A percentile compares a stretch with the other conserved stretches of the same genome.
phyloP scores from a whole-genome alignment of 163 green algal genomes.

The Prototheca cutis region DNA sequence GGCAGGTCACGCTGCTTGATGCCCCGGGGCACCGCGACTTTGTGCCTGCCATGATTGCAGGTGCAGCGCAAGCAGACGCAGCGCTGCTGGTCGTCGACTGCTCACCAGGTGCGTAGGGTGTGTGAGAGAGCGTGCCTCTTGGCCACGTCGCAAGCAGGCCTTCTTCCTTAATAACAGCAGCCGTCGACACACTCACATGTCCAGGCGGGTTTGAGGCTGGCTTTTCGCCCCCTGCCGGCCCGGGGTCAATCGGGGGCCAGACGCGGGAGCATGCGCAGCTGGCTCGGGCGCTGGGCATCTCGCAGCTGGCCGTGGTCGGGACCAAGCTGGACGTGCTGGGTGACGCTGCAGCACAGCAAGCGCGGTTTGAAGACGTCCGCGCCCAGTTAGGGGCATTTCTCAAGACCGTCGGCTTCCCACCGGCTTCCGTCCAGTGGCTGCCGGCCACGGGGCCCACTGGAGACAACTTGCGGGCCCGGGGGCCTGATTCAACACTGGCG shows the following conservation, averaged over 20 bases:
- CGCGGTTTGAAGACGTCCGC: slow-evolving; percentile 4
- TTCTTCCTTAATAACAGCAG: too few species aligned
- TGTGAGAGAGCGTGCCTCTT: too few species aligned
- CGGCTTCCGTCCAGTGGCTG: slow-evolving; percentile 64
- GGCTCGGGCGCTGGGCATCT: slow-evolving; percentile 62
- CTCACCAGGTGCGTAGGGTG: slow-evolving; percentile 35
- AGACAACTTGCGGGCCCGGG: slow-evolving; percentile 66
- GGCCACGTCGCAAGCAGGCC: too few species aligned
- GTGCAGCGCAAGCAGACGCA: slow-evolving; percentile 78
- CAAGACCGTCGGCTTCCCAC: slow-evolving; percentile 57
- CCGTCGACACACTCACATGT: background rate
- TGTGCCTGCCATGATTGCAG: slow-evolving; percentile 92
- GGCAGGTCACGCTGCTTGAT: slow-evolving; percentile 79
- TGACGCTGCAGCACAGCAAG: background rate
- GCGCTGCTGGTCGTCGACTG: slow-evolving; percentile 92
- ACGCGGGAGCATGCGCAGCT: slow-evolving; percentile 94
- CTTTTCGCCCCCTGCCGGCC: slow-evolving; percentile 47
- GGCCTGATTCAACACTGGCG: slow-evolving; percentile 28
- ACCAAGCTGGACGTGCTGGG: slow-evolving; percentile 83
- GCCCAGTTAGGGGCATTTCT: slow-evolving; percentile 73
- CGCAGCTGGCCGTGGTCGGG: slow-evolving; percentile 72
- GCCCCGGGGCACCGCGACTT: slow-evolving; percentile 95
- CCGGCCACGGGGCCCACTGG: slow-evolving; percentile 60
- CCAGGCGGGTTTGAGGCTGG: slow-evolving; percentile 85
- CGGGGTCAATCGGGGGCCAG: slow-evolving; percentile 58